Evolutionary conservation across 176 grass and related monocot genomes (phyloP), one percentile per base, ranked within the genome.

Genomic region (Cymbopogon citratus): DNA sequence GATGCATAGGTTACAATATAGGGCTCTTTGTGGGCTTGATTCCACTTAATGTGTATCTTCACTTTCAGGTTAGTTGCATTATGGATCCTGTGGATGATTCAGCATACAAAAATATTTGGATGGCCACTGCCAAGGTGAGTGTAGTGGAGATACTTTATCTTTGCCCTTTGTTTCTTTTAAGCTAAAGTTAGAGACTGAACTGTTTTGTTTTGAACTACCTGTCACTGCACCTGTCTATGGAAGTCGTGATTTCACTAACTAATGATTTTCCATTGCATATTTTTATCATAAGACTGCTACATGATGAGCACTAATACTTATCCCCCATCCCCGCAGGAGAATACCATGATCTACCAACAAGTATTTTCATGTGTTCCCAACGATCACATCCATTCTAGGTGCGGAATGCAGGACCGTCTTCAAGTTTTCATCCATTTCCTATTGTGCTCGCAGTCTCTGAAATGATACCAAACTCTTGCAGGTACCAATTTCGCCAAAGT

Each of bases 331-430:
- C n/a, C n/a, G 56, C 88, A 94, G 92, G 83, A 48, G 71, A 94
- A 94, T 81, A 91, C 89, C 28, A 80, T 33, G 71, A 89, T 94
- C 54, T 94, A 94, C 75, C 86, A 94, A 56, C 80, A 89, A 39
- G 86, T 94, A 36, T 94, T 94, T 59, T 89, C 89, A 12, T 94
- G 92, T 76, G 86, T 91, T 16, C 92, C 92, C 15, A 94, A 94
- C 44, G 92, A 94, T 77, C 66, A 84, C 70, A 89, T 91, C 46
- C 76, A 81, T 67, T 89, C 89, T n/a, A 85, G 92, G 92, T 94
- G 63, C 21, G 6, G 63, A 72, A 68, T 35, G 56, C 4, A 24
- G 4, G 23, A 60, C 0, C 24, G 3, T 57, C 39, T 80, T 43
- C 59, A 12, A 12, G 18, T 76, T 73, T 45, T 28, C 12, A 77